These are phyloP conservation scores for Neurospora crassa DNA, from an alignment of 2,329 filamentous ascomycete genomes.

Conservation along the genomic window DNA sequence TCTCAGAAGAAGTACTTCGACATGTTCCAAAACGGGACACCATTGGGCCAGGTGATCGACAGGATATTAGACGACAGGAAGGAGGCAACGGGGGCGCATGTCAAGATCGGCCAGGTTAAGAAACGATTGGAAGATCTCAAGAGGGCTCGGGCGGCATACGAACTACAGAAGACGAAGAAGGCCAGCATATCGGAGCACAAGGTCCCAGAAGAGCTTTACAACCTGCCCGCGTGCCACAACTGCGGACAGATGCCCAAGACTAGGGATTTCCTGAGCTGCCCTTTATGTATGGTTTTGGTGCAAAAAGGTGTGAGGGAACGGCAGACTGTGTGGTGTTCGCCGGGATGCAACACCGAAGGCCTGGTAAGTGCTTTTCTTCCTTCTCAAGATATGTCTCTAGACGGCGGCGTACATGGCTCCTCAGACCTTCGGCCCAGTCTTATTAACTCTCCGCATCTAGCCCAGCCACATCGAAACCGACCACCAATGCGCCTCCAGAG, in stretches of 20 bases:
- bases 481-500: slow-evolving; percentile 16
- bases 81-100: slow-evolving; percentile 12
- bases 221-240: slow-evolving; percentile 18
- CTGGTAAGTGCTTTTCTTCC: slow-evolving; percentile 9
- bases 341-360: slow-evolving; percentile 16
- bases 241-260: slow-evolving; percentile 15
- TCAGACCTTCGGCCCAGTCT: neutral
- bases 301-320: slow-evolving; percentile 10
- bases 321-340: slow-evolving; percentile 21
- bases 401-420: neutral
- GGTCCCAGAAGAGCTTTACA: slow-evolving; percentile 18
- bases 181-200: slow-evolving; percentile 13
- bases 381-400: neutral
- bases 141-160: slow-evolving; percentile 17
- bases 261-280: slow-evolving; percentile 18
- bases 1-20: slow-evolving; percentile 15
- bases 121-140: slow-evolving; percentile 21
- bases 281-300: slow-evolving; percentile 19
- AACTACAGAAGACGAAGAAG: slow-evolving; percentile 21
- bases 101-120: slow-evolving; percentile 20
- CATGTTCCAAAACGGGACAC: slow-evolving; percentile 14
- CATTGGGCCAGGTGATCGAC: slow-evolving; percentile 19
- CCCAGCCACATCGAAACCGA: slow-evolving; percentile 17
- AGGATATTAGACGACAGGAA: slow-evolving; percentile 17
- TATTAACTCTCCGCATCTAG: slow-evolving; percentile 11